A percentile compares a stretch with the other conserved stretches of the same genome.
Conservation (phyloP, 257 asterid species). For the Solanum dulcamara region DNA sequence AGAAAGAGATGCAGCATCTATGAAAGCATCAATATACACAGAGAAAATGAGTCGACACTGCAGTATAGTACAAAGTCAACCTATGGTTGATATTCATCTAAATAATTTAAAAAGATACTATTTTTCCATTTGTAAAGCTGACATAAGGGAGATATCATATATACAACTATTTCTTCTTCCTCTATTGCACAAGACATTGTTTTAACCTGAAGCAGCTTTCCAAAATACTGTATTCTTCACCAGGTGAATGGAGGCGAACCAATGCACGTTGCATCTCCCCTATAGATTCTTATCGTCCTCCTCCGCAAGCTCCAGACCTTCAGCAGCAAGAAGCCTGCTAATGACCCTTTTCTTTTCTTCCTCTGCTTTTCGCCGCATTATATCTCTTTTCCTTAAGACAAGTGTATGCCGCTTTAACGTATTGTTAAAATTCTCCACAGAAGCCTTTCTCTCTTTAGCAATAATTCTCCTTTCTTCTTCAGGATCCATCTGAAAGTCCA, state of each 20-base stretch:
- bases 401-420: conserved; percentile 77
- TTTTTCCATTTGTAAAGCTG: not conserved
- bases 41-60: not conserved
- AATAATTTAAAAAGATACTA: not conserved
- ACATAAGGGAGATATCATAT: not conserved
- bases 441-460: conserved; percentile 74
- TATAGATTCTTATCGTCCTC: conserved; percentile 44
- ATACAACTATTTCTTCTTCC: not conserved
- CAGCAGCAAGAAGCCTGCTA: conserved; percentile 77
- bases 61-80: not conserved
- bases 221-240: not conserved
- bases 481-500: conserved; percentile 57
- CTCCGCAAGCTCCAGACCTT: conserved; percentile 82
- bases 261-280: not conserved
- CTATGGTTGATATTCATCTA: not conserved
- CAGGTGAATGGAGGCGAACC: not conserved
- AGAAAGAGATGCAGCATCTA: not conserved
- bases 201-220: not conserved
- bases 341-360: conserved; percentile 60
- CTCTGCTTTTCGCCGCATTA: conserved; percentile 67
- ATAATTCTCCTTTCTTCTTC: conserved; percentile 84
- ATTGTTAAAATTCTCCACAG: conserved; percentile 51
- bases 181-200: not conserved
- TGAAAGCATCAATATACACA: not conserved
- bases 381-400: conserved; percentile 64